Percentiles rank a stretch among this genome's conserved stretches.
Conservation (phyloP, 441 rosid genomes). For the Erysimum pusillum region DNA sequence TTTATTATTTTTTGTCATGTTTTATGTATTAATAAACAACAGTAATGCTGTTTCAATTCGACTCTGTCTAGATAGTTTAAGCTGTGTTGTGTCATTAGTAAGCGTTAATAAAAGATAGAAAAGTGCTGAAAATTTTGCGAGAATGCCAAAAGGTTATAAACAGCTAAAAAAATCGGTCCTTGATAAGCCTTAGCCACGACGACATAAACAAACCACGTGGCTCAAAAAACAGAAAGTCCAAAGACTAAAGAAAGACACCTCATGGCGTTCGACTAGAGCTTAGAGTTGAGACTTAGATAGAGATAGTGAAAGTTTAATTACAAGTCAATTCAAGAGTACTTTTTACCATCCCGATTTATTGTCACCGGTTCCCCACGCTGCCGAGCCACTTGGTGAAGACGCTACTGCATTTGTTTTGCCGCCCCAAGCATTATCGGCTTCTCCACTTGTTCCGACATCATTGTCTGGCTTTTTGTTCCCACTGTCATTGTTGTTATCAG, state of each 20-base stretch:
- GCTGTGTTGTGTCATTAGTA: background rate
- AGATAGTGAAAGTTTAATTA: constrained; percentile 21
- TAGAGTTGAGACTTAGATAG: background rate
- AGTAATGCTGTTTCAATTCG: background rate
- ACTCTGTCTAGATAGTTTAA: background rate
- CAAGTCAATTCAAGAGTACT: constrained; percentile 14
- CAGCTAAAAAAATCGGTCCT: constrained; percentile 13
- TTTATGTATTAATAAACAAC: background rate
- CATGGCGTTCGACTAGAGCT: constrained; percentile 24
- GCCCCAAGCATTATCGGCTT: constrained; percentile 46
- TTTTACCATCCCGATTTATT: constrained; percentile 37
- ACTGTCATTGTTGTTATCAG: constrained; percentile 40
- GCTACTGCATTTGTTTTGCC: constrained; percentile 22
- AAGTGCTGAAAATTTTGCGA: background rate
- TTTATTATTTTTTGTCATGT: background rate
- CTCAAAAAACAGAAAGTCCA: background rate
- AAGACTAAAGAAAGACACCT: constrained; percentile 3
- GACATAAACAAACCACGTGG: constrained; percentile 13
- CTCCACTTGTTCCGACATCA: constrained; percentile 47
- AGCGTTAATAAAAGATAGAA: background rate
- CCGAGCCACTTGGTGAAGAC: constrained; percentile 29
- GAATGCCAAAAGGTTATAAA: constrained; percentile 3
- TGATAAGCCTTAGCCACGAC: constrained; percentile 13
- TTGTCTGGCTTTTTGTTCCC: constrained; percentile 39
- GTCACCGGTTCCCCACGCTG: constrained; percentile 28